Conservation (phyloP, 1,284 basidiomycete genomes). For the Sporisorium reilianum region DNA sequence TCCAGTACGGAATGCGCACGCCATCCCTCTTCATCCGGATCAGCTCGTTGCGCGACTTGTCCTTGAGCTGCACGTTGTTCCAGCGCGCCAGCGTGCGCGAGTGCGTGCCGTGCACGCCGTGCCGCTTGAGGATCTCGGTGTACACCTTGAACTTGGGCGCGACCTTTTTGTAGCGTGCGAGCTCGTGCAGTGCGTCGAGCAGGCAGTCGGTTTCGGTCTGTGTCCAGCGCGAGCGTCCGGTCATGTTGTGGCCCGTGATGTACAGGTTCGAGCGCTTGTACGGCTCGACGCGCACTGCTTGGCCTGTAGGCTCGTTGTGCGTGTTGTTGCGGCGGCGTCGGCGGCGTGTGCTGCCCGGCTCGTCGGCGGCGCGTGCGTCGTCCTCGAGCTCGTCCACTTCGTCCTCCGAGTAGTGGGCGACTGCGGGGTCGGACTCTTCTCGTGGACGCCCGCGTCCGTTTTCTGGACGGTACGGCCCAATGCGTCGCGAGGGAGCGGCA, state of each 20-base stretch:
- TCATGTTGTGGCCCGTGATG: conserved; percentile 53
- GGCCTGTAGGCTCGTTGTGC: conserved; percentile 21
- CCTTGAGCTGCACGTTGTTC: conserved; percentile 64
- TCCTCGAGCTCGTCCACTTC: conserved; percentile 41
- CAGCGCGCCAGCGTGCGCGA: conserved; percentile 30
- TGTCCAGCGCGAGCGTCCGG: conserved; percentile 48
- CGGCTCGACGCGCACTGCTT: conserved; percentile 33
- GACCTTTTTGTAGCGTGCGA: conserved; percentile 43
- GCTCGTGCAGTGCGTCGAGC: conserved; percentile 32
- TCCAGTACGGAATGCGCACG: conserved; percentile 52
- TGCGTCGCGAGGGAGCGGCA: conserved; percentile 22
- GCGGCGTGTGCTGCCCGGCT: background rate
- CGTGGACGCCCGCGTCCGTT: conserved; percentile 1
- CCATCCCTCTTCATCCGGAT: conserved; percentile 48
- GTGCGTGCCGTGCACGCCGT: conserved; percentile 39
- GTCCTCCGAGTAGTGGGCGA: conserved; percentile 4
- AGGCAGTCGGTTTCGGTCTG: conserved; percentile 32
- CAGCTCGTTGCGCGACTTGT: conserved; percentile 59
- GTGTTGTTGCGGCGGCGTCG: conserved; percentile 16
- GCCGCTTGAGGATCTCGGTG: conserved; percentile 39
- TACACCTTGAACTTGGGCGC: conserved; percentile 46
- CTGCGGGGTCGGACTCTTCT: conserved; percentile 22
- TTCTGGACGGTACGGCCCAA: conserved; percentile 39
- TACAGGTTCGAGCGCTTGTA: conserved; percentile 52
- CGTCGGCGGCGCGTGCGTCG: conserved; percentile 1